phyloP scores from a whole-genome alignment of 768 basidiomycete species.

The Cytidiella melzeri region DNA sequence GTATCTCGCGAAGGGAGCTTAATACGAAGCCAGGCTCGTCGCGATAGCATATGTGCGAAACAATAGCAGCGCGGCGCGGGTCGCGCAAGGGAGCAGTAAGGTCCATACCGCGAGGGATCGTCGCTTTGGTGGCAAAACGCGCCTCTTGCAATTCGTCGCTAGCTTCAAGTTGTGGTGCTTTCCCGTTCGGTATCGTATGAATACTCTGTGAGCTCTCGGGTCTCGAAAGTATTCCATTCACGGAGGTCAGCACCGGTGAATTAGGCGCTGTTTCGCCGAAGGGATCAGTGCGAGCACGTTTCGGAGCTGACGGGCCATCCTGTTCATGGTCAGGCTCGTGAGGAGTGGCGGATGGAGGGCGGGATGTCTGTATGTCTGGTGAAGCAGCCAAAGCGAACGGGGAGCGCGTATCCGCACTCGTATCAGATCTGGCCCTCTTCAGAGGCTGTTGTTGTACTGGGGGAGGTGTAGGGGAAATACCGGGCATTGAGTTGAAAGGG shows the following conservation, averaged over 20 bases:
- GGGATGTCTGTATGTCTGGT: conserved; percentile 42
- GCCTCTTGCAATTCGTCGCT: conserved; percentile 42
- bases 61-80: conserved; percentile 52
- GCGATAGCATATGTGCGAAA: conserved; percentile 60
- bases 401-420: conserved; percentile 42
- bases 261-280: conserved; percentile 7
- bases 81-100: conserved; percentile 41
- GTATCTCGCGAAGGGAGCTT: conserved; percentile 59
- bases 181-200: conserved; percentile 36
- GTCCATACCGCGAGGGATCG: conserved; percentile 46
- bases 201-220: conserved; percentile 35
- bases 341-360: conserved; percentile 45
- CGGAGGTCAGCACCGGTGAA: conserved; percentile 21
- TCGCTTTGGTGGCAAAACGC: conserved; percentile 67
- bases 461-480: conserved; percentile 30
- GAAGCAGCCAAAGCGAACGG: conserved; percentile 27
- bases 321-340: conserved; percentile 37
- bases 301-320: conserved; percentile 63
- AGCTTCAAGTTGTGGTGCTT: conserved; percentile 31
- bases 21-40: conserved; percentile 63
- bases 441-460: conserved; percentile 29
- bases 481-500: conserved; percentile 37
- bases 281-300: conserved; percentile 60
- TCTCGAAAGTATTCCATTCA: conserved; percentile 40
- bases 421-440: conserved; percentile 61